Evolutionary conservation across 2,329 filamentous ascomycete genomes (phyloP).

Genomic region (Botryotinia globosa): DNA sequence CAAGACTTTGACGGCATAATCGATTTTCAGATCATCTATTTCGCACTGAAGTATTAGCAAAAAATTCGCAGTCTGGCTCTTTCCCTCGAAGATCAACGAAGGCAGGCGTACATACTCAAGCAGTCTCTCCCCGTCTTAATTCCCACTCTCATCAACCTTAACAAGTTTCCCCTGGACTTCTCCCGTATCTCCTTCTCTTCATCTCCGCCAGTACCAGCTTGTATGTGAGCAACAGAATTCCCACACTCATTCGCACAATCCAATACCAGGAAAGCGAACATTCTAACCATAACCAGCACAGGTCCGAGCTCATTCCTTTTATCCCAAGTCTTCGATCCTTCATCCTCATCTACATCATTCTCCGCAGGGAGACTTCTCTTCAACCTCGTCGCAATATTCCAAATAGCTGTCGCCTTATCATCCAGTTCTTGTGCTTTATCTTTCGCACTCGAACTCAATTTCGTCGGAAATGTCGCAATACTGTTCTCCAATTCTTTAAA

Average conservation of each 20-base stretch:
- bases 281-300: slow-evolving; percentile 41
- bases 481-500: slow-evolving; percentile 40
- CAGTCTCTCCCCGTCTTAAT: slow-evolving; percentile 64
- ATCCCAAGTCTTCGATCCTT: not conserved
- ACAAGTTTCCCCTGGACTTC: slow-evolving; percentile 40
- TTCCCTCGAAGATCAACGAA: rapidly evolving
- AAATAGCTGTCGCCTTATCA: slow-evolving; percentile 54
- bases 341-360: slow-evolving; percentile 24
- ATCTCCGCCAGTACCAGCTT: no score
- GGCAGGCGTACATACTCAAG: slow-evolving; percentile 48
- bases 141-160: slow-evolving; percentile 63
- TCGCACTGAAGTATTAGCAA: not conserved
- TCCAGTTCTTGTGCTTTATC: slow-evolving; percentile 49
- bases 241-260: slow-evolving; percentile 49
- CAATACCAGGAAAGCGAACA: slow-evolving; percentile 66
- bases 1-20: slow-evolving; percentile 59
- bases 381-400: slow-evolving; percentile 63
- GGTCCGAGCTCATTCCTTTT: not conserved
- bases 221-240: not conserved
- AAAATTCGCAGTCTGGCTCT: not conserved
- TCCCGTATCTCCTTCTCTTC: slow-evolving; percentile 28
- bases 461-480: slow-evolving; percentile 39
- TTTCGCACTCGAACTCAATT: slow-evolving; percentile 32
- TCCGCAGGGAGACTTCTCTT: slow-evolving; percentile 36
- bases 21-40: slow-evolving; percentile 45